Base-by-base conservation (phyloP, 768 basidiomycete genomes). In the Clathrus columnatus region DNA sequence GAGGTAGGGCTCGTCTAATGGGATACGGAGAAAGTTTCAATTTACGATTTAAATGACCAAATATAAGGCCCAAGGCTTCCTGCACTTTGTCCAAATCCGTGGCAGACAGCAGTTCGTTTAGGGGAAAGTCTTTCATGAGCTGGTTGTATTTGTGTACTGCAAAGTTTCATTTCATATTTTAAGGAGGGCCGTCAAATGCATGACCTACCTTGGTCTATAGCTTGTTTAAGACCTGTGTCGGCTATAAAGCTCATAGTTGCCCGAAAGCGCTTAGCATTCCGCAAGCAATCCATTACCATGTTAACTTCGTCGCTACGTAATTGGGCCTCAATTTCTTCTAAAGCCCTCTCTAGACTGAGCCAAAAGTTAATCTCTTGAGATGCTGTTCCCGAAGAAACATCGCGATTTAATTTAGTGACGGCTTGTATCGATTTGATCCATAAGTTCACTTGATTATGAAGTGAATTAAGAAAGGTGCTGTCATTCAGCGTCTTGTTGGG, bases 341-440 rank as follows among this genome's bases (percentile, higher is more conserved):
- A 69, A 5, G 93, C 93, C 44, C 89, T 76, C 67, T 99, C 96
- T 68, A 99, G 77, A 67, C 86, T 89, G 21, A 98, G 75, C 96
- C 96, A 98, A 64, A 99, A 98, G 69, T 98, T 98, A 75, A 99
- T 93, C 68, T 98, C 96, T 65, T 99, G 96, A 0, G 91, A 94
- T 1, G 96, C 95, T 0, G 95, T 98, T 1, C 95, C 95, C 4
- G 89, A 90, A 0, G 84, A 77, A 28, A 98, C 95, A 63, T 98
- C 95, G 21, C 96, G 77, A 1, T 82, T 85, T n/a, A 99, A 81
- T 67, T 95, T 96, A 5, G 96, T 98, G 50, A 98, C 93, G 0
- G 87, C 81, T 68, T 98, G 96, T 54, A 98, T 95, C 27, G 92
- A 86, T 71, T 96, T 96, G 73, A 98, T 96, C 96, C 96, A 99